Base-by-base conservation (phyloP, 306 rosid species). In the Acmispon strigosus region DNA sequence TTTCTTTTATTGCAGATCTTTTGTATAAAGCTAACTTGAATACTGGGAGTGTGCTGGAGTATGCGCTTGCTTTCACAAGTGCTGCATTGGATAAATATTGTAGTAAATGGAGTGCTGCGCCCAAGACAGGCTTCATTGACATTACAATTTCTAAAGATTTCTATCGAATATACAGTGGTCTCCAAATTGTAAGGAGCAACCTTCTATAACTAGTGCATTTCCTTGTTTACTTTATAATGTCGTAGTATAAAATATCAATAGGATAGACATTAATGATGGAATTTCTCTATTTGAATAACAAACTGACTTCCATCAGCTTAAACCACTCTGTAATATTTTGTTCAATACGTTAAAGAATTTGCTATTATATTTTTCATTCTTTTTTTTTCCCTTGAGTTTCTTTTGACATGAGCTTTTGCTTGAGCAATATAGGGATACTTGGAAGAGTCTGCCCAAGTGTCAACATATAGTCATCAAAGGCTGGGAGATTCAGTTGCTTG, bases 401-500 rank as follows among this genome's bases (percentile, higher is more conserved):
- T 62, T 41, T 66, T 82, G 76, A 82, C 57, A 17, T 19, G 49
- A 62, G 77, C 14, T 66, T 70, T 54, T 78, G 59, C 70, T 66
- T 78, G 81, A 67, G 62, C 77, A 76, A 62, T 49, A 13, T 56
- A 94, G 97, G 96, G 95, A 74, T 89, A 90, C 70, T 72, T 94
- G 64, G 98, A 94, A 77, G 98, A 91, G 83, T 87, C 89, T 66
- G 81, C 77, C 47, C 92, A 85, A 51, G 83, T 72, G 81, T 65
- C 84, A 57, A 81, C 97, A 80, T 86, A 70, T 80, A 85, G 80
- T 80, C 88, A 76, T 54, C 96, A 90, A 80, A 74, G 70, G 85
- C 87, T 94, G 69, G 98, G 98, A 69, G 98, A 94, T 80, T 94
- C 98, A 45, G 85, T 89, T n/a, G 97, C 98, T 44, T 94, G 98